Evolutionary conservation across 1,139 yeast species (phyloP).

Genomic region (Yamadazyma membranifaciens): DNA sequence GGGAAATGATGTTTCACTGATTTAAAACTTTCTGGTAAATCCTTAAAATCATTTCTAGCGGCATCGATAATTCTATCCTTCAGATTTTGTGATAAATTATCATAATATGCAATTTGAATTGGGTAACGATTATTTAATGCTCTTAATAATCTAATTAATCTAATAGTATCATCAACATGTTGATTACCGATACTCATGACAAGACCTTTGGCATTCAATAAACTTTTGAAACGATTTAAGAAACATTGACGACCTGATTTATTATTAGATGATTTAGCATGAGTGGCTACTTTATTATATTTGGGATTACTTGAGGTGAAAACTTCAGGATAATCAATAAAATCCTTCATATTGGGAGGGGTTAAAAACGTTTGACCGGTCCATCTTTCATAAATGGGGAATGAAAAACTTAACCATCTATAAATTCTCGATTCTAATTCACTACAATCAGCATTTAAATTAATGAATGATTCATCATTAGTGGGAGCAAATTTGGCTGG

Average conservation of each 20-base stretch:
- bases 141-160: conserved; percentile 44
- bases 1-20: conserved; percentile 24
- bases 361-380: conserved; percentile 34
- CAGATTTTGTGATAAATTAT: conserved; percentile 21
- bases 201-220: conserved; percentile 48
- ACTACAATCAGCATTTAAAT: conserved; percentile 19
- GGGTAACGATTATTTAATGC: conserved; percentile 48
- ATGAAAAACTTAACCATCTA: conserved; percentile 44
- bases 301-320: conserved; percentile 16
- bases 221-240: conserved; percentile 34
- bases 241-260: conserved; percentile 20
- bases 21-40: conserved; percentile 26
- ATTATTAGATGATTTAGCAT: conserved; percentile 15
- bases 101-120: conserved; percentile 53
- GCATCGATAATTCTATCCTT: conserved; percentile 26
- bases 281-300: conserved; percentile 11
- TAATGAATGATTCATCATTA: conserved; percentile 12
- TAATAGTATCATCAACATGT: conserved; percentile 44
- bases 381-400: conserved; percentile 47
- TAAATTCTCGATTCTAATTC: conserved; percentile 42
- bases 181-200: conserved; percentile 47
- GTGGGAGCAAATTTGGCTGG: conserved; percentile 10
- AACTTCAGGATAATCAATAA: conserved; percentile 17
- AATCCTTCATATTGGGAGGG: conserved; percentile 35
- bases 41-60: conserved; percentile 24